A percentile compares a stretch with the other conserved stretches of the same genome.
phyloP scores from a whole-genome alignment of 2,329 filamentous ascomycete species.

The Paraphaeosphaeria minitans region DNA sequence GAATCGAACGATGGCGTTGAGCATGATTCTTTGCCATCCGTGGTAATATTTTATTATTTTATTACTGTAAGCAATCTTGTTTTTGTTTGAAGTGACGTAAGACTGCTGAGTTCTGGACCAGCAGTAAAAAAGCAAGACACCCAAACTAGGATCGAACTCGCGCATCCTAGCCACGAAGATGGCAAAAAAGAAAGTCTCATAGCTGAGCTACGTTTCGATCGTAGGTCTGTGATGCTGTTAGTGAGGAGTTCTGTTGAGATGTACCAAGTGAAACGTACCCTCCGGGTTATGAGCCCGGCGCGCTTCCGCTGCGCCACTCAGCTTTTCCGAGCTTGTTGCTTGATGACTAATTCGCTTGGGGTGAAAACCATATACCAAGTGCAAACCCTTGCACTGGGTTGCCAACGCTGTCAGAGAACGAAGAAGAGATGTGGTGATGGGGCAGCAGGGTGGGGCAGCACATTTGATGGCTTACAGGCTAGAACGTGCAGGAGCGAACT shows the following conservation, averaged over 20 bases:
- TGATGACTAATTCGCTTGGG: not conserved
- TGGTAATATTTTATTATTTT: too few relatives aligned
- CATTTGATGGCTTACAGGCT: too few relatives aligned
- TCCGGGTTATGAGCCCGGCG: conserved; percentile 10
- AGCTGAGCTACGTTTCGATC: conserved; percentile 11
- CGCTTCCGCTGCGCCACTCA: conserved; percentile 10
- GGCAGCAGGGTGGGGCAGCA: too few relatives aligned
- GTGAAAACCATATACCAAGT: not conserved
- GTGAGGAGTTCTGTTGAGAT: not conserved
- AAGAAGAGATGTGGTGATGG: not conserved
- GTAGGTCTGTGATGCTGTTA: not conserved
- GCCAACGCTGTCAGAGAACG: not conserved
- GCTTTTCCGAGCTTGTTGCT: not conserved
- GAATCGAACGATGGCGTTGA: too few relatives aligned
- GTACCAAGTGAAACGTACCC: not conserved
- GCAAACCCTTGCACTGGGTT: not conserved
- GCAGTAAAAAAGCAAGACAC: not conserved
- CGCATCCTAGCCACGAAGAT: not conserved
- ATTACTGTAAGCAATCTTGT: too few relatives aligned
- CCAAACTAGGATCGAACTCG: not conserved
- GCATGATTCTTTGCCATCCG: too few relatives aligned
- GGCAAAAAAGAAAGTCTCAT: not conserved
- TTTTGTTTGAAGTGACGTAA: too few relatives aligned
- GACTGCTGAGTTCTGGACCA: too few relatives aligned
- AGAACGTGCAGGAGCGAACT: too few relatives aligned